A percentile compares a stretch with the other conserved stretches of the same genome.
Conservation (phyloP, 2,329 filamentous ascomycete genomes). For the Xylariaceae sp. region DNA sequence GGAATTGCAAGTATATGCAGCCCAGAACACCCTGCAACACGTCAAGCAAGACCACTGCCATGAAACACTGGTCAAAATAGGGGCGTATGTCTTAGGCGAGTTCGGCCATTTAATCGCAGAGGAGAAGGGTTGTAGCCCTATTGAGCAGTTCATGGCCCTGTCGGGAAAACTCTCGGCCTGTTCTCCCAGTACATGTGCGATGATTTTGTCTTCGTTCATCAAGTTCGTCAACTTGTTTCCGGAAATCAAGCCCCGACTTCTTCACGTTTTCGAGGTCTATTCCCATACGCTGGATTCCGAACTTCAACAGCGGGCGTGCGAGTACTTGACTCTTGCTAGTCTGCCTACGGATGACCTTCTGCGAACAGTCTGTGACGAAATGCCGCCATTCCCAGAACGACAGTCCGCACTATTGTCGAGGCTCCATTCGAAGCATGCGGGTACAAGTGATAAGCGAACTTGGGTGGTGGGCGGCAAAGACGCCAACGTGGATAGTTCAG, state of each 20-base stretch:
- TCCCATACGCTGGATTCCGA: constrained; percentile 94
- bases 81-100: constrained; percentile 90
- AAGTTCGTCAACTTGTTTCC: constrained; percentile 98
- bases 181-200: constrained; percentile 83
- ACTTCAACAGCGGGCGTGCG: constrained; percentile 91
- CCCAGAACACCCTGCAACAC: constrained; percentile 87
- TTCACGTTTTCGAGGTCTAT: constrained; percentile 86
- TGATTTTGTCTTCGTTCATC: constrained; percentile 91
- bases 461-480: constrained; percentile 98
- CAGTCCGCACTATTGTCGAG: constrained; percentile 87
- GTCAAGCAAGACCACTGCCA: constrained; percentile 91
- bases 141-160: constrained; percentile 92
- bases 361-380: constrained; percentile 92
- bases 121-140: constrained; percentile 84
- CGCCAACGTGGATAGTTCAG: constrained; percentile 75
- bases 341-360: constrained; percentile 86
- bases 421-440: constrained; percentile 88
- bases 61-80: constrained; percentile 96
- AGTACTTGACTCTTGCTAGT: constrained; percentile 82
- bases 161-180: constrained; percentile 85
- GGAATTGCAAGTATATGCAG: constrained; percentile 92
- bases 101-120: constrained; percentile 97
- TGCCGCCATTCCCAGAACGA: constrained; percentile 95
- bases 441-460: constrained; percentile 88
- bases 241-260: constrained; percentile 91